Evolutionary conservation across 1,139 yeast genomes (phyloP), one percentile per base, ranked within the genome.

Genomic region (Groenewaldozyma auringiensis): DNA sequence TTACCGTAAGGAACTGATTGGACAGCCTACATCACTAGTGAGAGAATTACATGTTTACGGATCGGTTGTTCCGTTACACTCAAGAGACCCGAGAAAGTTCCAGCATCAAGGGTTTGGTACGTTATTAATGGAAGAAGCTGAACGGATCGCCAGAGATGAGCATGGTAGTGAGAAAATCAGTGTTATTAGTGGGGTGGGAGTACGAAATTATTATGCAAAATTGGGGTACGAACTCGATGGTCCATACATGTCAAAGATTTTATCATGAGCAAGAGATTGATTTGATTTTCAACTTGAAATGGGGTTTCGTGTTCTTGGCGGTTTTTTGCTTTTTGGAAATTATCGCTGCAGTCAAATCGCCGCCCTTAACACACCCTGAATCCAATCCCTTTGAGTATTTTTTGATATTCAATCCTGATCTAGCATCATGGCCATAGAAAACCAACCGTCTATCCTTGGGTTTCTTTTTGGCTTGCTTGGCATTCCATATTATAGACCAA

Each of bases 71-170:
- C 98, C 99, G 1, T 69, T 92, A 52, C 98, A 94, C 64, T 84
- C 94, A n/a, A 76, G 97, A 57, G 98, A 92, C 66, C 98, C 98
- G 44, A 77, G 96, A 59, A 92, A 92, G 65, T 92, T 92, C 70
- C 99, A 92, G 70, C 99, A 92, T 71, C 98, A 94, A 73, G 99
- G 99, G 17, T 92, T 92, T 63, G 99, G 99, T 51, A 89, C 98
- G 2, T 72, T 92, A 58, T 69, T 92, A 47, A 92, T 92, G 98
- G 98, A 94, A 66, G 98, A 92, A 65, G 98, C 98, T 2, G 97
- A 88, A 57, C 75, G 96, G 56, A 92, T 92, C 48, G 94, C 99
- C 1, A 75, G 80, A 46, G 96, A 89, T 60, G 99, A 92, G 64
- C 99, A 92, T 63, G 95, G 96, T 0, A 83, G 95, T 11, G 72